phyloP scores from a whole-genome alignment of 805 yeast genomes.

The Millerago galiae region DNA sequence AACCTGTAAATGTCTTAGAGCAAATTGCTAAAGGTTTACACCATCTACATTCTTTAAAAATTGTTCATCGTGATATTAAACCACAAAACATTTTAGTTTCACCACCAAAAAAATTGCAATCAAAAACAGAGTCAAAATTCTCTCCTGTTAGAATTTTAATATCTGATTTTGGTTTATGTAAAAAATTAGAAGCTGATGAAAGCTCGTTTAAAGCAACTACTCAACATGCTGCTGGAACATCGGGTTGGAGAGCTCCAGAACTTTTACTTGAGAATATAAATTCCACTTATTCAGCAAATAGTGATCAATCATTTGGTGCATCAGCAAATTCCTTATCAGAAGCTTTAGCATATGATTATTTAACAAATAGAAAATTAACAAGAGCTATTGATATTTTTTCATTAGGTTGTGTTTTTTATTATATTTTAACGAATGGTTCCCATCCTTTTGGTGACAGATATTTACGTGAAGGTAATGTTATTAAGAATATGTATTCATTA shows the following conservation, averaged over 20 bases:
- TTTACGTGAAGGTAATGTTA: constrained; percentile 81
- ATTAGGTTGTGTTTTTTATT: constrained; percentile 89
- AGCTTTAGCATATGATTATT: constrained; percentile 31
- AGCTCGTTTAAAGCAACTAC: constrained; percentile 90
- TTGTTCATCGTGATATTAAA: constrained; percentile 90
- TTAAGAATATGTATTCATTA: constrained; percentile 49
- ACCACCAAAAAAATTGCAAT: constrained; percentile 43
- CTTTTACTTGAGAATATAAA: constrained; percentile 40
- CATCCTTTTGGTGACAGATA: constrained; percentile 97
- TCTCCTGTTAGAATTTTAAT: constrained; percentile 65
- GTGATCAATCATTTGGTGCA: constrained; percentile 18
- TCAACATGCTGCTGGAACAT: constrained; percentile 90
- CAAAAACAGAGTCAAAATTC: constrained; percentile 19
- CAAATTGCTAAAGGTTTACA: constrained; percentile 83
- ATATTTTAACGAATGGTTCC: constrained; percentile 70
- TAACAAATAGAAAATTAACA: constrained; percentile 58
- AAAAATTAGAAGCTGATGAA: constrained; percentile 85
- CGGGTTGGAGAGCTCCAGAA: constrained; percentile 99
- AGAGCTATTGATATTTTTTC: constrained; percentile 92
- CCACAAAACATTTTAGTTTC: constrained; percentile 92
- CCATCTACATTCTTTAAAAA: constrained; percentile 81
- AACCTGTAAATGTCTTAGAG: constrained; percentile 48
- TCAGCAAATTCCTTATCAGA: constrained; percentile 23
- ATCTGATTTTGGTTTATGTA: constrained; percentile 95
- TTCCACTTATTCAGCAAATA: constrained; percentile 11